phyloP scores from a whole-genome alignment of 2,329 filamentous ascomycete genomes.

The Coniella vitis region DNA sequence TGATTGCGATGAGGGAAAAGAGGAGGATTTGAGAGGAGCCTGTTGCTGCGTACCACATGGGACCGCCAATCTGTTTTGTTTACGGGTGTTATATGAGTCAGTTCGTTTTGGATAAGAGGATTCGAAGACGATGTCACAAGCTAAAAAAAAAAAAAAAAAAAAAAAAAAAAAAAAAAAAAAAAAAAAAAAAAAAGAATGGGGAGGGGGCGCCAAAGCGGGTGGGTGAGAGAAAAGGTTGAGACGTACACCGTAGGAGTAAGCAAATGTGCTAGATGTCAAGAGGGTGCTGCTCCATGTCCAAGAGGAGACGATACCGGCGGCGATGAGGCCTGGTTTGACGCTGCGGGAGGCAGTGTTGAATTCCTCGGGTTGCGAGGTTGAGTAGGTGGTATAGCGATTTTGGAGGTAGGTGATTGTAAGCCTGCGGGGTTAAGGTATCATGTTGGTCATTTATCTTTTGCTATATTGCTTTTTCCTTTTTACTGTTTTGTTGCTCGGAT shows the following conservation, averaged over 20 bases:
- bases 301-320: slow-evolving; percentile 38
- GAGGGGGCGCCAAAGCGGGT: too few species aligned
- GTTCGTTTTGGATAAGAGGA: too few species aligned
- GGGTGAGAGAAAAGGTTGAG: background rate
- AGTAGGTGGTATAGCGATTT: slow-evolving; percentile 31
- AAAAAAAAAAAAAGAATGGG: too few species aligned
- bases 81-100: too few species aligned
- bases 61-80: slow-evolving; percentile 26
- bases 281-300: slow-evolving; percentile 44
- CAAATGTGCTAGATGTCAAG: slow-evolving; percentile 33
- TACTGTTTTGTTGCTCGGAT: too few species aligned
- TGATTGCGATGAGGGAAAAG: slow-evolving; percentile 34
- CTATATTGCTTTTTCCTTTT: too few species aligned
- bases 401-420: slow-evolving; percentile 33
- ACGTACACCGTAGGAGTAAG: slow-evolving; percentile 30
- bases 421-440: slow-evolving; percentile 12
- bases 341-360: slow-evolving; percentile 39
- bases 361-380: slow-evolving; percentile 36
- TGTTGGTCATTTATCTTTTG: background rate
- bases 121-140: too few species aligned
- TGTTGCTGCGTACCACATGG: slow-evolving; percentile 36
- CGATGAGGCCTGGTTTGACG: slow-evolving; percentile 38
- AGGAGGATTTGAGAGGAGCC: slow-evolving; percentile 34
- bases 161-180: too few species aligned
- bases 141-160: too few species aligned